Base-by-base conservation (phyloP, 495 filamentous ascomycete species). In the Xylaria cubensis region DNA sequence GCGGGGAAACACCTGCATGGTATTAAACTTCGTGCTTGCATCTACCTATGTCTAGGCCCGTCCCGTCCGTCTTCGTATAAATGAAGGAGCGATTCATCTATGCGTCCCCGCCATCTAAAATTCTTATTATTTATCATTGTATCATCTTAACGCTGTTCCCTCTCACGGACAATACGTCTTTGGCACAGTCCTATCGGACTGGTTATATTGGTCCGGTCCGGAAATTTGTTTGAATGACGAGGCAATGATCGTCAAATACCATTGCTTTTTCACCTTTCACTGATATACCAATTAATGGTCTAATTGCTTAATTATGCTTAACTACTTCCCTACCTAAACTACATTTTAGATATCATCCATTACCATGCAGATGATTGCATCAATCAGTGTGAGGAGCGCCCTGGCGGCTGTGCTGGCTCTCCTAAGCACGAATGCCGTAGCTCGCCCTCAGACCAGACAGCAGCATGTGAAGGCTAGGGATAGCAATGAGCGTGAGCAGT, bases 401-500 rank as follows among this genome's bases (percentile, higher is more conserved):
- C 39, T 67, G 15, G 21, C 63, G 50, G 70, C 53, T 7, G 50
- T 72, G 39, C 63, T 72, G 26, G 62, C 70, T 36, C 51, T 58
- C 12, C 63, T 72, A 15, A 24, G 50, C 63, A 51, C 53, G 41
- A 67, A 51, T 29, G 56, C 61, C 34, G 26, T 67, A 59, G 70
- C 63, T 24, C 42, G 36, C 32, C 39, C 70, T 65, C 70, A 66
- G 39, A 5, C 19, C 34, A 42, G 41, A 34, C 3, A 65, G 19
- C 29, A 10, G 19, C 29, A 10, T 21, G 41, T 72, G 29, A 51
- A 39, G 15, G 21, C 9, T 15, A 59, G 51, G 41, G 44, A 41
- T 1, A n/a, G 19, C 63, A 67, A 67, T 26, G 63, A 72, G 19
- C 70, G 70, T 72, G 26, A 55, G 70, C 56, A 21, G 44, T 56